These are phyloP conservation scores for Drosera capensis DNA, from an alignment of 148 eudicot genomes.

Conservation along the genomic window DNA sequence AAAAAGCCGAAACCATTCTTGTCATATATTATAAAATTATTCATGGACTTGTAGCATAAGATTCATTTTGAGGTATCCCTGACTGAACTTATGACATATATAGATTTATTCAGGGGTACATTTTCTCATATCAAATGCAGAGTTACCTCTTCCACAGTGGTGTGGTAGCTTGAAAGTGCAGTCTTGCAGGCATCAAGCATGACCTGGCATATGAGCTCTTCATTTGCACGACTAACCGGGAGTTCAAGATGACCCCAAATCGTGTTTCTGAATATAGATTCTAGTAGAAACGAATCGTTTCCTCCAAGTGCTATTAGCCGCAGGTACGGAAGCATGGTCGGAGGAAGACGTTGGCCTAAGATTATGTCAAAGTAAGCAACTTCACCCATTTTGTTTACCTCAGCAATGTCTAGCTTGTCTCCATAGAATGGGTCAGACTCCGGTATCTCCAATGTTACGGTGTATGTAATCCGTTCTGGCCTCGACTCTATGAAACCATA, in stretches of 20 bases:
- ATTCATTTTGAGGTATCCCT: neutral
- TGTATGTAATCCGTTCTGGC: conserved; percentile 52
- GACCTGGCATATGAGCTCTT: conserved; percentile 64
- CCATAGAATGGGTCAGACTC: conserved; percentile 67
- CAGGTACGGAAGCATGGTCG: conserved; percentile 59
- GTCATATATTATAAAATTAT: too few species aligned
- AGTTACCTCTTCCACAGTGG: conserved; percentile 72
- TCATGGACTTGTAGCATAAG: too few species aligned
- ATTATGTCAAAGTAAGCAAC: conserved; percentile 75
- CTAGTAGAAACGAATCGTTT: conserved; percentile 74
- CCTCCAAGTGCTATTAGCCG: conserved; percentile 79
- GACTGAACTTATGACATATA: neutral
- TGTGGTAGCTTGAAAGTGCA: conserved; percentile 64
- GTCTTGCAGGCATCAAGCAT: conserved; percentile 56
- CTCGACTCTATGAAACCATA: conserved; percentile 76
- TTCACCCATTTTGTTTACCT: conserved; percentile 58
- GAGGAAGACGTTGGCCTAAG: conserved; percentile 57
- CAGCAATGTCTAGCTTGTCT: conserved; percentile 92
- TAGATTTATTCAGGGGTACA: neutral
- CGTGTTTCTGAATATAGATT: conserved; percentile 61
- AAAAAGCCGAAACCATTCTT: too few species aligned
- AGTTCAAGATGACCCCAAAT: too few species aligned
- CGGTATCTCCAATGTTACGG: conserved; percentile 70
- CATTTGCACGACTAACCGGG: too few species aligned
- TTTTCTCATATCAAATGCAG: neutral